Evolutionary conservation across 2,329 filamentous ascomycete genomes (phyloP), one percentile per base, ranked within the genome.

Genomic region (Aspergillus tamarii): DNA sequence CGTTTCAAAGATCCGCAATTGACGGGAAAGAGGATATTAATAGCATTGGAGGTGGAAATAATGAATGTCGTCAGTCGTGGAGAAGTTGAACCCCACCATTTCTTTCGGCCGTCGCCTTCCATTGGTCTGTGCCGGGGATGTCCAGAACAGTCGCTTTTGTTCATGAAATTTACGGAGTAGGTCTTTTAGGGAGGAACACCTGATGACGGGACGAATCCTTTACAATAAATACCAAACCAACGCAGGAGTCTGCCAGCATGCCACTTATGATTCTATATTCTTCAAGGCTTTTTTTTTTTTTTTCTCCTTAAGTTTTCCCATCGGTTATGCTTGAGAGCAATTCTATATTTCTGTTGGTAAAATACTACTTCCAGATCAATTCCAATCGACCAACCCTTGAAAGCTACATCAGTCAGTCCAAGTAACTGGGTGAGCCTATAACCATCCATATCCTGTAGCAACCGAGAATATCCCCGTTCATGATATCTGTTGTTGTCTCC

Each of bases 31-130:
- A n/a, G 63, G 65, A 64, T 68, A 68, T 67, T 64, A 68, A 67
- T 68, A 67, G 66, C 52, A 26, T 26, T 36, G 39, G 16, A 60
- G 41, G 63, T 64, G 63, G 34, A 65, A 61, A 63, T 65, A 64
- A 67, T 70, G 62, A 59, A 70, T 69, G 67, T 65, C 68, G 64
- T 70, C 67, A 70, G 64, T 61, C 64, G 63, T 64, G 68, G 65
- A 63, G 58, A 59, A 57, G 52, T 46, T 26, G 14, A 55, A 64
- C 65, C 66, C 67, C 66, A 65, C 67, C 59, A 55, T 55, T 64
- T 57, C 39, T 61, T 26, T 62, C 23, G 43, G 45, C 30, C 21
- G 58, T 12, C 26, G 39, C 28, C 52, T 46, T 57, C 67, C 60
- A 67, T 69, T 65, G 64, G 66, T 43, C 58, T 41, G 39, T 39